phyloP scores from a whole-genome alignment of 176 grass and related monocot species.

The Elymus sibiricus region DNA sequence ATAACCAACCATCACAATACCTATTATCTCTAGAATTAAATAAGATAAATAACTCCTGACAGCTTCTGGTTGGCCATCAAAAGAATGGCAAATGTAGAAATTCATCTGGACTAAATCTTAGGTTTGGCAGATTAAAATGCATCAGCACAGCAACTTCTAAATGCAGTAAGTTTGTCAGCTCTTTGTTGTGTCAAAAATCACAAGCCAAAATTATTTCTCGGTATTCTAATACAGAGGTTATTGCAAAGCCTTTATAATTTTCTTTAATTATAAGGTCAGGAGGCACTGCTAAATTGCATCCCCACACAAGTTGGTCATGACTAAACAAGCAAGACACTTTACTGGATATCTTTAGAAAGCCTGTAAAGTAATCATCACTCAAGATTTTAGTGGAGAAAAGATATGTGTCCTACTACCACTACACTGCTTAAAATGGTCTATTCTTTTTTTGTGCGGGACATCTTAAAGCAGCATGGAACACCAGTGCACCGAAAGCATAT shows the following conservation, averaged over 20 bases:
- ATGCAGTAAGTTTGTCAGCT: constrained; percentile 8
- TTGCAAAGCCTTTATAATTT: neutral
- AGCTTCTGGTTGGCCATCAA: neutral
- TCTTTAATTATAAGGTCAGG: neutral
- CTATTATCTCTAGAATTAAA: neutral
- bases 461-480: constrained; percentile 17
- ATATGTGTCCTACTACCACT: constrained; percentile 5
- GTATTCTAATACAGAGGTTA: neutral
- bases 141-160: neutral
- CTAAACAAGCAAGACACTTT: neutral
- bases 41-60: neutral
- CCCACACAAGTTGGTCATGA: constrained; percentile 20
- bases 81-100: neutral
- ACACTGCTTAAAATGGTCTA: constrained; percentile 1
- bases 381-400: constrained; percentile 22
- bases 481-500: neutral
- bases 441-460: constrained; percentile 23
- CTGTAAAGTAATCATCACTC: constrained; percentile 24
- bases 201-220: neutral
- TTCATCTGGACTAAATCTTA: neutral
- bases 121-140: neutral
- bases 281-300: constrained; percentile 10
- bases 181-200: neutral
- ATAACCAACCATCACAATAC: neutral
- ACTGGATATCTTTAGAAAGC: constrained; percentile 18